Conservation (phyloP, 2,329 filamentous ascomycete genomes). For the Talaromyces marneffei region DNA sequence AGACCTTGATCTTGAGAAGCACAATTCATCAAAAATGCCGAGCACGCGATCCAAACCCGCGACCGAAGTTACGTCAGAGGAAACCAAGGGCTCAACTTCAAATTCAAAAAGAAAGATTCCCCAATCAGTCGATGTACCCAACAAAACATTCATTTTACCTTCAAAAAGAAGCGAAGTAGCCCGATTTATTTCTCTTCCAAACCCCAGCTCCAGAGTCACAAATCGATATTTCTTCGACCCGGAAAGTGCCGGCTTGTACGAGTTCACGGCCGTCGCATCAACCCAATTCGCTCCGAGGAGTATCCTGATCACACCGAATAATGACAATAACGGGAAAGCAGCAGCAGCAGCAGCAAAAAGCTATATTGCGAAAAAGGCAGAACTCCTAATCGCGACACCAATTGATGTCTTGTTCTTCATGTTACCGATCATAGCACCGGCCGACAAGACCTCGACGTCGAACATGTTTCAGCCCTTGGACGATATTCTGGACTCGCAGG, state of each 20-base stretch:
- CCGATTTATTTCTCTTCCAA: conserved; percentile 51
- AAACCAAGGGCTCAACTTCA: conserved; percentile 17
- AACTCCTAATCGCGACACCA: conserved; percentile 76
- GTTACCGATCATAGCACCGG: conserved; percentile 61
- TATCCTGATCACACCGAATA: conserved; percentile 46
- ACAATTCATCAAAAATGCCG: not conserved
- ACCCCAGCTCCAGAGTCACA: conserved; percentile 46
- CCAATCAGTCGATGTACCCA: conserved; percentile 24
- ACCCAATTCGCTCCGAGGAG: conserved; percentile 49
- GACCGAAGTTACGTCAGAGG: not conserved
- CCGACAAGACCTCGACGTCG: conserved; percentile 36
- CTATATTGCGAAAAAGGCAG: conserved; percentile 60
- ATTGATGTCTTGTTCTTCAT: conserved; percentile 81
- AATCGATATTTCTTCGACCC: conserved; percentile 57
- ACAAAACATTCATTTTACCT: conserved; percentile 55
- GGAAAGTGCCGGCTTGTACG: conserved; percentile 47
- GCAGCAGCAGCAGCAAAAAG: conserved; percentile 8
- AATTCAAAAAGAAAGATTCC: conserved; percentile 15
- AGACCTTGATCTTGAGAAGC: not conserved
- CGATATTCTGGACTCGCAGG: conserved; percentile 44
- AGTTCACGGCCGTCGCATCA: conserved; percentile 54
- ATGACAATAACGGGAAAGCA: conserved; percentile 3
- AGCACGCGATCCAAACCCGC: conserved; percentile 23
- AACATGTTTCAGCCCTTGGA: conserved; percentile 44
- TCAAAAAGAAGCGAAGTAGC: conserved; percentile 47